These are phyloP conservation scores for Pneumocystis carinii DNA, from an alignment of 1,139 yeast genomes.

Conservation along the genomic window DNA sequence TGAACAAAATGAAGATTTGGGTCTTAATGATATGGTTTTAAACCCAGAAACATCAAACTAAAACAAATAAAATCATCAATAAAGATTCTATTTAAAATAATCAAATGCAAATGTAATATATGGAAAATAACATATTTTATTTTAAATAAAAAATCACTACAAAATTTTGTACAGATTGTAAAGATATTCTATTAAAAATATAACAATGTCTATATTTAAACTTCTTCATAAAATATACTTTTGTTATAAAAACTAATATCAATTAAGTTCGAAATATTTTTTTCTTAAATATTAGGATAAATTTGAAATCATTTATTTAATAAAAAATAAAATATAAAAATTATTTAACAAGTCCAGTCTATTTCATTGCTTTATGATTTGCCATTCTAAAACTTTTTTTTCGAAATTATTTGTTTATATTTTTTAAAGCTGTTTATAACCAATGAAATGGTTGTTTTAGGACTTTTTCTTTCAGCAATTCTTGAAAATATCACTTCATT, in stretches of 20 bases:
- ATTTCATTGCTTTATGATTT: not conserved
- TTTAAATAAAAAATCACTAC: no score
- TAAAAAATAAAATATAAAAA: no score
- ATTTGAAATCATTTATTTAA: no score
- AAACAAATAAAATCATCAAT: not conserved
- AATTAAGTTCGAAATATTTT: no score
- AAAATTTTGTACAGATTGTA: no score
- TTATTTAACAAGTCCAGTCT: not conserved
- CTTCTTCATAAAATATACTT: not conserved
- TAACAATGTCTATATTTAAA: no score
- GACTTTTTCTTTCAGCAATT: slow-evolving; percentile 44
- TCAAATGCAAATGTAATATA: not conserved
- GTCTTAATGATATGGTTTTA: slow-evolving; percentile 44
- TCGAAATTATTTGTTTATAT: no score
- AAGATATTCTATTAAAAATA: no score
- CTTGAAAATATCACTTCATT: slow-evolving; percentile 49
- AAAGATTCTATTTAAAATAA: not conserved
- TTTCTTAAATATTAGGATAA: no score
- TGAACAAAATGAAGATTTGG: slow-evolving; percentile 75
- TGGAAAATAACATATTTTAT: no score
- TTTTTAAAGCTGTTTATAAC: slow-evolving; percentile 11
- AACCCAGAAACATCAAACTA: not conserved
- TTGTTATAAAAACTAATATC: no score
- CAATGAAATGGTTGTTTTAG: slow-evolving; percentile 16
- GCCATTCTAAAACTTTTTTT: not conserved